A percentile compares a stretch with the other conserved stretches of the same genome.
phyloP scores from a whole-genome alignment of 1,284 basidiomycete species.

The Inonotus hispidus region DNA sequence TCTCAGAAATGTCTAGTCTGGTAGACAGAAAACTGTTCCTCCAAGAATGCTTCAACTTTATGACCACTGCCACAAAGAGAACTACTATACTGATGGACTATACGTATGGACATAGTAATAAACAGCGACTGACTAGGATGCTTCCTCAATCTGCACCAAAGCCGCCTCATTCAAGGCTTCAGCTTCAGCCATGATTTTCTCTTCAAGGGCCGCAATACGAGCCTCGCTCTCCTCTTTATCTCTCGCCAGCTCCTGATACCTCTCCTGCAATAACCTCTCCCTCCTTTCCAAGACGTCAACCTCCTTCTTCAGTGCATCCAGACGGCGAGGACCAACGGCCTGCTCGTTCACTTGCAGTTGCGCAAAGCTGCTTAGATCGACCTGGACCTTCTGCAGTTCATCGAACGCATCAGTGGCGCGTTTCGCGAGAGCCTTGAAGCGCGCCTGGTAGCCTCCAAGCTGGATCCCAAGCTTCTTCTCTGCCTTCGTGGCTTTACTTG shows the following conservation, averaged over 20 bases:
- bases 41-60: background rate
- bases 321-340: conserved; percentile 67
- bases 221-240: conserved; percentile 64
- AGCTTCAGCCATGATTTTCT: conserved; percentile 74
- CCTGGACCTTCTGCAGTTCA: conserved; percentile 58
- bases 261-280: conserved; percentile 71
- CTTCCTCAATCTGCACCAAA: conserved; percentile 51
- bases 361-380: conserved; percentile 77
- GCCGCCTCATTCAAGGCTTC: conserved; percentile 76
- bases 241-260: conserved; percentile 77
- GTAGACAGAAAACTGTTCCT: background rate
- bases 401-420: conserved; percentile 66
- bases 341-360: conserved; percentile 68
- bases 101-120: background rate
- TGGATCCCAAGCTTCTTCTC: conserved; percentile 91
- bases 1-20: background rate
- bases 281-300: conserved; percentile 73
- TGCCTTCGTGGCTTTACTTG: conserved; percentile 74
- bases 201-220: conserved; percentile 61
- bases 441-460: conserved; percentile 86
- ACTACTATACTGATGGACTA: background rate
- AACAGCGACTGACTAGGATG: background rate
- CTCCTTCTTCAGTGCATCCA: conserved; percentile 76
- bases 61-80: too few species aligned
- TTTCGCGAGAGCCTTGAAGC: conserved; percentile 66